Conservation (phyloP, 352 stramenopile genomes). For the Pythium dissimile region DNA sequence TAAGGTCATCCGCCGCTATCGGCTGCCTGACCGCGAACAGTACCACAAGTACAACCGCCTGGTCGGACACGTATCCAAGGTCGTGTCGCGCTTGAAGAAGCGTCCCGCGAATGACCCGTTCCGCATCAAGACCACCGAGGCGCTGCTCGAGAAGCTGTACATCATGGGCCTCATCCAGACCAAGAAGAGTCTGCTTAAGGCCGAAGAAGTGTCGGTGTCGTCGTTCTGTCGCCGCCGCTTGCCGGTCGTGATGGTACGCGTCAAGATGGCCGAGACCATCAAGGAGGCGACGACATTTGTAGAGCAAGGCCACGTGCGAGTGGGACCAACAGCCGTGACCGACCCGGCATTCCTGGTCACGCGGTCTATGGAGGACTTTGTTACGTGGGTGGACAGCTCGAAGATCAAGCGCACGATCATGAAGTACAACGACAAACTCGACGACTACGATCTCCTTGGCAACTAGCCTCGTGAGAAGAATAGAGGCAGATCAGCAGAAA, state of each 20-base stretch:
- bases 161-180: conserved; percentile 97
- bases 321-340: conserved; percentile 89
- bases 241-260: conserved; percentile 98
- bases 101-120: conserved; percentile 94
- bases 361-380: conserved; percentile 98
- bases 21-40: conserved; percentile 97
- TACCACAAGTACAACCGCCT: conserved; percentile 99
- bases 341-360: conserved; percentile 98
- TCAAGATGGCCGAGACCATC: conserved; percentile 99
- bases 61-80: conserved; percentile 93
- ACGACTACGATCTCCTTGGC: conserved; percentile 99
- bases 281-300: conserved; percentile 98
- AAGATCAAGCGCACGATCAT: conserved; percentile 97
- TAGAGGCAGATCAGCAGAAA: neutral
- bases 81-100: conserved; percentile 95
- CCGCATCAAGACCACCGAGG: conserved; percentile 95
- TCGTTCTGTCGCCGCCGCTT: conserved; percentile 94
- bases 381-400: conserved; percentile 98
- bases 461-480: conserved; percentile 54
- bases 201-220: conserved; percentile 96
- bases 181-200: conserved; percentile 96
- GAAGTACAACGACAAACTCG: conserved; percentile 99
- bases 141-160: conserved; percentile 97
- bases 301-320: conserved; percentile 97
- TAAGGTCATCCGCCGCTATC: conserved; percentile 97